Evolutionary conservation across 257 asterid species (phyloP).

Genomic region (Linaria vulgaris): DNA sequence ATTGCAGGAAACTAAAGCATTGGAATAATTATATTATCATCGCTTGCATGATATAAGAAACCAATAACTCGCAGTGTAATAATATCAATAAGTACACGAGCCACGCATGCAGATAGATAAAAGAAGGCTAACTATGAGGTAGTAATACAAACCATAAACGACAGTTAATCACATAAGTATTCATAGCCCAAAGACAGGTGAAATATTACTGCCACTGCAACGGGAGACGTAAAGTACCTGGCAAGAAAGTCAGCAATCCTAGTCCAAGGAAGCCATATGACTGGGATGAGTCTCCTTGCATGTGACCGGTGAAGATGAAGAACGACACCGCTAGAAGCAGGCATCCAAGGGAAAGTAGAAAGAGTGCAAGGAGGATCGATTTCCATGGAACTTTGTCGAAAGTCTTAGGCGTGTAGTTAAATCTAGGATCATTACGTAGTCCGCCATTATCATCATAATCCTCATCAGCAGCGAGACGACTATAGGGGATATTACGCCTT

Average conservation of each 20-base stretch:
- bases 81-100: not conserved
- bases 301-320: slow-evolving; percentile 88
- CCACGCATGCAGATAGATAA: not conserved
- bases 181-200: not conserved
- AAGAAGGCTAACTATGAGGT: too few relatives aligned
- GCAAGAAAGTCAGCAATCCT: slow-evolving; percentile 75
- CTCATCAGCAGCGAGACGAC: slow-evolving; percentile 63
- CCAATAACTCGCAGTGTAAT: not conserved
- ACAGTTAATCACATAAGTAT: slow-evolving; percentile 1
- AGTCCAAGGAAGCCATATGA: slow-evolving; percentile 84
- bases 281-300: slow-evolving; percentile 83
- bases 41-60: not conserved
- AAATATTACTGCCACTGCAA: not conserved
- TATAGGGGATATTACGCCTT: slow-evolving; percentile 59
- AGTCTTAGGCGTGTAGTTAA: slow-evolving; percentile 69
- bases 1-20: not conserved
- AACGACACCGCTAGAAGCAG: slow-evolving; percentile 66
- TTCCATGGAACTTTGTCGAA: slow-evolving; percentile 82
- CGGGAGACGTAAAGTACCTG: slow-evolving; percentile 47
- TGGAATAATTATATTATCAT: not conserved
- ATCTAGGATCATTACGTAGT: slow-evolving; percentile 57
- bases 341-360: slow-evolving; percentile 83
- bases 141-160: too few relatives aligned
- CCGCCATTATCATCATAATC: slow-evolving; percentile 42
- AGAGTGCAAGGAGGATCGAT: slow-evolving; percentile 75